These are phyloP conservation scores for Trichoderma atroviride DNA, from an alignment of 2,329 filamentous ascomycete genomes.

Conservation along the genomic window DNA sequence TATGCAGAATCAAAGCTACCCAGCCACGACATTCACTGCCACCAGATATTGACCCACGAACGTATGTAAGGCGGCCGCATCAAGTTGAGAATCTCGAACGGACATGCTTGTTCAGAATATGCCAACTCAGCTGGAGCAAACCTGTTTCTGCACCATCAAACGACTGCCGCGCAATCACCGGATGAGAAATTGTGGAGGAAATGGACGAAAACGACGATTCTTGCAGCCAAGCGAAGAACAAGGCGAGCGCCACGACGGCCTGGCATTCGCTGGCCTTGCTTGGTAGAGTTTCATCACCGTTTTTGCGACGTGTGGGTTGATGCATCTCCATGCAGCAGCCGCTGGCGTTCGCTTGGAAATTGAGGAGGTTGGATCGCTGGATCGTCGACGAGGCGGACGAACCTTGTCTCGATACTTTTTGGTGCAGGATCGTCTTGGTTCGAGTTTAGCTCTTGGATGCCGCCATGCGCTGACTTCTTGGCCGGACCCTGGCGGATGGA, in stretches of 20 bases:
- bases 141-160: constrained; percentile 22
- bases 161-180: constrained; percentile 17
- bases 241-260: constrained; percentile 21
- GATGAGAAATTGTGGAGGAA: constrained; percentile 1
- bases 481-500: background rate
- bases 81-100: background rate
- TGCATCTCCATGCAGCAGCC: background rate
- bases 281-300: constrained; percentile 17
- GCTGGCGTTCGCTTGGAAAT: background rate
- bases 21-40: constrained; percentile 2
- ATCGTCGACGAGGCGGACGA: constrained; percentile 4
- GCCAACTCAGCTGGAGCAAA: constrained; percentile 9
- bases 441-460: background rate
- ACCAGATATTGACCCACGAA: background rate
- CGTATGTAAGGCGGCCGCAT: background rate
- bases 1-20: background rate
- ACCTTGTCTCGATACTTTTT: background rate
- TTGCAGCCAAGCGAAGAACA: constrained; percentile 12
- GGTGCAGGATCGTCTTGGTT: background rate
- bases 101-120: background rate
- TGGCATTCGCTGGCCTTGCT: constrained; percentile 17
- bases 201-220: background rate
- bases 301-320: constrained; percentile 1
- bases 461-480: constrained; percentile 14
- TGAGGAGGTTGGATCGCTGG: constrained; percentile 8